phyloP scores from a whole-genome alignment of 371 early-diverging fungal species.

The Saksenaea vasiformis region DNA sequence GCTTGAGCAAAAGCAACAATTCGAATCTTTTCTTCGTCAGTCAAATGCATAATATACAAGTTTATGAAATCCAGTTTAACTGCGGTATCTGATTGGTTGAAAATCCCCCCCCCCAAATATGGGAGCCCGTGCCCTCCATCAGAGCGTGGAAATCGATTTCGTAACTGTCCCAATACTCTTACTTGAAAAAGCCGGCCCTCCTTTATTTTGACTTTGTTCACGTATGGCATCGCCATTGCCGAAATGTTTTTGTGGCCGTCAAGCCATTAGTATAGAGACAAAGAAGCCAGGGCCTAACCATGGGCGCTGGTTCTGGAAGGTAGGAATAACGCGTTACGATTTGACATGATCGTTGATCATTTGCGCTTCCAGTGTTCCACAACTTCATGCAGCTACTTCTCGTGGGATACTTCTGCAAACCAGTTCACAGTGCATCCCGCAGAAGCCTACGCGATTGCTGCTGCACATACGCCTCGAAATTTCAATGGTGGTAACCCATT shows the following conservation, averaged over 20 bases:
- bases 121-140: no score
- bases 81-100: no score
- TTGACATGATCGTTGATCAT: neutral
- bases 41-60: no score
- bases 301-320: constrained; percentile 42
- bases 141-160: no score
- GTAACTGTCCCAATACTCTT: no score
- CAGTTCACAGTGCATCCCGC: constrained; percentile 17
- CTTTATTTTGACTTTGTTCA: no score
- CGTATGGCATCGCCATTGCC: neutral
- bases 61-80: no score
- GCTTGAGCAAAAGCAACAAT: no score
- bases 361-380: constrained; percentile 28
- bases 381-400: constrained; percentile 27
- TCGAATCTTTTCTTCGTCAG: no score
- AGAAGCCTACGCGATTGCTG: constrained; percentile 20
- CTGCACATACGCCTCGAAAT: neutral
- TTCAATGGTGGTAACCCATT: neutral
- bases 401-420: constrained; percentile 38
- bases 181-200: no score
- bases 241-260: neutral
- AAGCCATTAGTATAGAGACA: constrained; percentile 3
- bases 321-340: constrained; percentile 4
- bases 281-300: constrained; percentile 12
- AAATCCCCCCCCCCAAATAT: no score